phyloP scores from a whole-genome alignment of 2,329 filamentous ascomycete genomes.

The Trichoderma hamatum region DNA sequence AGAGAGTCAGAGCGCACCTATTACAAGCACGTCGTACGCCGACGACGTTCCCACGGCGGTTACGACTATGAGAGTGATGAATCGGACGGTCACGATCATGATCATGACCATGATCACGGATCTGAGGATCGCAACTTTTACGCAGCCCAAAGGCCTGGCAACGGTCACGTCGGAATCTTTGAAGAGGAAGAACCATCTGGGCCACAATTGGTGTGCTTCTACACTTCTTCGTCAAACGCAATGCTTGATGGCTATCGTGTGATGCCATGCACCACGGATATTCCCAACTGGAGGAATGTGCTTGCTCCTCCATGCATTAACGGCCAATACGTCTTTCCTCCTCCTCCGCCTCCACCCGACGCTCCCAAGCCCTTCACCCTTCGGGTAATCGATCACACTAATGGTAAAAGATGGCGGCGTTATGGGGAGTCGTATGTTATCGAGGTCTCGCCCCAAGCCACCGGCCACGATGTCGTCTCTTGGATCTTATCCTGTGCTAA shows the following conservation, averaged over 20 bases:
- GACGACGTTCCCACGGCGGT: background rate
- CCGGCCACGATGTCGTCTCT: slow-evolving; percentile 30
- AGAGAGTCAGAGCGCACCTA: background rate
- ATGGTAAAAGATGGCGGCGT: slow-evolving; percentile 25
- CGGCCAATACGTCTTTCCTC: background rate
- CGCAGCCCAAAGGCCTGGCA: background rate
- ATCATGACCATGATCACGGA: background rate
- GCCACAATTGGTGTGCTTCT: background rate
- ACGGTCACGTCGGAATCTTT: background rate
- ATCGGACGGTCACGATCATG: background rate
- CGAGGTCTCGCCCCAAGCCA: slow-evolving; percentile 29
- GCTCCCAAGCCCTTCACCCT: slow-evolving; percentile 21
- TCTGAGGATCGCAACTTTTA: background rate
- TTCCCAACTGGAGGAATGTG: background rate
- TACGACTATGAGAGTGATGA: background rate
- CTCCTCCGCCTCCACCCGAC: background rate
- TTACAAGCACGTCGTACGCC: background rate
- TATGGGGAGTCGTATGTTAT: slow-evolving; percentile 32
- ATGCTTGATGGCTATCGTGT: background rate
- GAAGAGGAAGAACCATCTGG: background rate
- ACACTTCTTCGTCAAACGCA: background rate
- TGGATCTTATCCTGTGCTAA: slow-evolving; percentile 34
- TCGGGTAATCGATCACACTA: slow-evolving; percentile 32
- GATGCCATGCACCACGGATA: background rate
- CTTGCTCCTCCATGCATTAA: background rate